Conservation (phyloP, 2,329 filamentous ascomycete genomes). For the Colletotrichum lentis region DNA sequence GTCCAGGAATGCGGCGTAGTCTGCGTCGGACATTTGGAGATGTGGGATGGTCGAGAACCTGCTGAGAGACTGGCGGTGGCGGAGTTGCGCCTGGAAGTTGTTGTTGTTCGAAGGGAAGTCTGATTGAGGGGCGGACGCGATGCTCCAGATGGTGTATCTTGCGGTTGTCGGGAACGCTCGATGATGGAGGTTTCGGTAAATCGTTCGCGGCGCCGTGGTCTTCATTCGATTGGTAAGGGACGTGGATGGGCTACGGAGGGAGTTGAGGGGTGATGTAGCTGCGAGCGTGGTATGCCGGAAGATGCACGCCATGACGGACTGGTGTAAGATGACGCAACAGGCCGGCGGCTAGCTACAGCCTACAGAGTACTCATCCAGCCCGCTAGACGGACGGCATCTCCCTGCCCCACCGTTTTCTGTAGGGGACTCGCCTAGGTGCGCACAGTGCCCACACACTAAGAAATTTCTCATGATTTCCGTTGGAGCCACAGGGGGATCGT, state of each 20-base stretch:
- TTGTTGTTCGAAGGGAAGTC: not conserved
- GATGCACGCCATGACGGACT: constrained; percentile 29
- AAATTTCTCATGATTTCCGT: not conserved
- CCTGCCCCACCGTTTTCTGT: constrained; percentile 19
- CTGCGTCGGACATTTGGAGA: constrained; percentile 75
- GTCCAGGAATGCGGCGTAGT: constrained; percentile 84
- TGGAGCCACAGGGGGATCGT: not conserved
- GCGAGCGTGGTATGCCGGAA: constrained; percentile 14
- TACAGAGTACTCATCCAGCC: too few relatives aligned
- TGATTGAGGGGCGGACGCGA: not conserved
- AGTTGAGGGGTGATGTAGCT: constrained; percentile 2
- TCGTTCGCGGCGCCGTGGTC: not conserved
- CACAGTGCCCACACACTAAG: not conserved
- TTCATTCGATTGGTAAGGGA: constrained; percentile 12
- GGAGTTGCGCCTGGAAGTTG: constrained; percentile 16
- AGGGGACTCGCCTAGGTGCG: not conserved
- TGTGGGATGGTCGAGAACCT: constrained; percentile 40
- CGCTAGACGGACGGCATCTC: not conserved
- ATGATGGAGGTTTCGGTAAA: constrained; percentile 11
- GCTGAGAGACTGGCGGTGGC: not conserved
- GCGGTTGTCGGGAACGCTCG: constrained; percentile 3
- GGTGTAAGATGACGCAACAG: constrained; percentile 31
- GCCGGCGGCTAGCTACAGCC: constrained; percentile 28
- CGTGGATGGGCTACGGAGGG: not conserved
- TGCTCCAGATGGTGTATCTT: not conserved